Conservation (phyloP, 2,329 filamentous ascomycete species). For the Microthyrium microscopicum region DNA sequence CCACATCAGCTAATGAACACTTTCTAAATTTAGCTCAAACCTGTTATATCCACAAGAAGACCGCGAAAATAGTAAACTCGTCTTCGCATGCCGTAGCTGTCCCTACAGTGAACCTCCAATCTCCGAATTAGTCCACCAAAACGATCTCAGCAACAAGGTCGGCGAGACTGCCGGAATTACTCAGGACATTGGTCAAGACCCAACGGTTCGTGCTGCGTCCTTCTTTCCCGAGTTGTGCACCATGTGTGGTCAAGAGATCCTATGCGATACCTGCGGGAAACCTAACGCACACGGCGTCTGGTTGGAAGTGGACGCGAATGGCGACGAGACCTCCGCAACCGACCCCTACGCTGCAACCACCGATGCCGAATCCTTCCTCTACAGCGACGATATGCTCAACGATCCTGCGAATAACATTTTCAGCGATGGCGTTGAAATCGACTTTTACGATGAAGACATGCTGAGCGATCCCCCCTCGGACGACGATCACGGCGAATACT, state of each 20-base stretch:
- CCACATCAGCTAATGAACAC: background rate
- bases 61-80: slow-evolving; percentile 61
- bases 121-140: slow-evolving; percentile 88
- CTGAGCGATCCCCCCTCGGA: background rate
- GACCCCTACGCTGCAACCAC: no score
- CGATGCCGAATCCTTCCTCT: no score
- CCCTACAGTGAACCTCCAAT: slow-evolving; percentile 75
- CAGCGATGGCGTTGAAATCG: no score
- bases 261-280: slow-evolving; percentile 35
- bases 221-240: slow-evolving; percentile 31
- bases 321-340: no score
- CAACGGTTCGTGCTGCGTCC: slow-evolving; percentile 65
- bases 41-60: slow-evolving; percentile 97
- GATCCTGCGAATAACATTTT: no score
- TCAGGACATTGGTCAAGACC: slow-evolving; percentile 91
- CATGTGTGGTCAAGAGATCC: slow-evolving; percentile 40
- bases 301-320: slow-evolving; percentile 25
- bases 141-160: slow-evolving; percentile 77
- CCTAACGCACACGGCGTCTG: slow-evolving; percentile 26
- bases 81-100: slow-evolving; percentile 94
- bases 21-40: slow-evolving; percentile 60
- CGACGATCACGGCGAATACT: no score
- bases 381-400: no score
- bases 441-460: slow-evolving; percentile 4
- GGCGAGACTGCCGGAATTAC: slow-evolving; percentile 95